Base-by-base conservation (phyloP, 805 yeast species). In the Candida golubevii region DNA sequence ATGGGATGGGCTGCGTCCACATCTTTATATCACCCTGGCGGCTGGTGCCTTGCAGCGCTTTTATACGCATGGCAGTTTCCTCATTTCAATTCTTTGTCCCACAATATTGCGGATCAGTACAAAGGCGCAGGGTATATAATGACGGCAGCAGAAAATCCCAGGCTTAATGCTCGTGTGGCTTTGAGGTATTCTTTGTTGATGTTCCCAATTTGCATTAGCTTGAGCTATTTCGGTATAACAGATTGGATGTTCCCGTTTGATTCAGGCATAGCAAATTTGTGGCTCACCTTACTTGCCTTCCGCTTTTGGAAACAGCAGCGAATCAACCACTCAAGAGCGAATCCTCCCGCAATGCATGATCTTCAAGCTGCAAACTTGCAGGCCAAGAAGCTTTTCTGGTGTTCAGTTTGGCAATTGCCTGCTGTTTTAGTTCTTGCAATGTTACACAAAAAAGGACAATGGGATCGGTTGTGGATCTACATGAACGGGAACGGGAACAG, bases 11-110 rank as follows among this genome's bases (percentile, higher is more conserved):
- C 96, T 2, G 74, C 75, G 1, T 85, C 96, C 10, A 80, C 88
- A 4, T 78, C 89, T 0, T 66, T 90, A 32, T 53, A 75, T 3
- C 87, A 88, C 50, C 97, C 98, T 0, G 97, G 93, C 7, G 95
- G 95, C 4, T 91, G 98, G 98, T 81, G 90, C 59, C 69, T 93
- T 23, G 97, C 97, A 1, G 88, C 85, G 0, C 67, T 93, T 41
- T 68, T 93, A 33, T 93, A 86, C 60, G 96, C 97, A 7, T 93
- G 99, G 99, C 99, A 93, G 65, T 93, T 93, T 64, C 99, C 99
- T 2, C 99, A 93, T 63, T 93, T 93, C 71, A 93, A 91, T 67
- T 79, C 97, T 0, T 75, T 93, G 38, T 83, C 95, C 41, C 97
- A 90, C 65, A 84, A 84, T 54, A 82, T 93, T 47, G 83, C 89